Evolutionary conservation across 2,329 filamentous ascomycete species (phyloP).

Genomic region (Penicillium concentricum): DNA sequence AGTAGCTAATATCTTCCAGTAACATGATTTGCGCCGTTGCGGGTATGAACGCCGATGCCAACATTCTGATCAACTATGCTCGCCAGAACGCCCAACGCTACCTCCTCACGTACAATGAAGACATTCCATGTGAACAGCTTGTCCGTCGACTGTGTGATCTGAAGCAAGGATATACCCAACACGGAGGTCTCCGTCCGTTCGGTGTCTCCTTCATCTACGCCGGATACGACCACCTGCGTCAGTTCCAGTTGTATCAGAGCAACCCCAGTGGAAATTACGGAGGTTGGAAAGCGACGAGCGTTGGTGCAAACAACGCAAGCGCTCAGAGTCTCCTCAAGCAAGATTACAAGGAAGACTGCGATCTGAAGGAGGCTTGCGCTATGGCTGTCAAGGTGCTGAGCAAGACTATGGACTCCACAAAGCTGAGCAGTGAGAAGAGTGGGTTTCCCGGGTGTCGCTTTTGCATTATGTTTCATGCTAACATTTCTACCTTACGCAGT

Average conservation of each 20-base stretch:
- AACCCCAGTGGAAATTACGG: conserved; percentile 99
- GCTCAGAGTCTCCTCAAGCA: conserved; percentile 97
- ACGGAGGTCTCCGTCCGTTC: conserved; percentile 95
- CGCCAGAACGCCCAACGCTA: conserved; percentile 95
- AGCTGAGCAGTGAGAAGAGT: conserved; percentile 99
- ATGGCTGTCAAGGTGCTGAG: conserved; percentile 98
- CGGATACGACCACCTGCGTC: conserved; percentile 89
- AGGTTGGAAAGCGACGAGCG: conserved; percentile 98
- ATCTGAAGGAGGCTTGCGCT: conserved; percentile 91
- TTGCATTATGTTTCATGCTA: conserved; percentile 11
- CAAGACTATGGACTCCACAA: conserved; percentile 99
- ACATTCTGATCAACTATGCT: conserved; percentile 99
- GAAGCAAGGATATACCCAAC: conserved; percentile 99
- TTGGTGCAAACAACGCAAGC: conserved; percentile 96
- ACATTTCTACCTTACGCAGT: conserved; percentile 54
- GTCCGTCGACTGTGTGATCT: conserved; percentile 94
- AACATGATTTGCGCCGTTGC: conserved; percentile 99
- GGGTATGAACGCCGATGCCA: conserved; percentile 98
- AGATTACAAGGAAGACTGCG: conserved; percentile 98
- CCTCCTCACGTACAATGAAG: conserved; percentile 98
- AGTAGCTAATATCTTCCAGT: conserved; percentile 50
- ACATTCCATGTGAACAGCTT: conserved; percentile 98
- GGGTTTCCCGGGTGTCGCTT: conserved; percentile 42
- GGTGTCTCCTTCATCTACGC: conserved; percentile 99
- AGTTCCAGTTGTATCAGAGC: conserved; percentile 99